Base-by-base conservation (phyloP, 495 filamentous ascomycete species). In the Margaritispora aquatica region DNA sequence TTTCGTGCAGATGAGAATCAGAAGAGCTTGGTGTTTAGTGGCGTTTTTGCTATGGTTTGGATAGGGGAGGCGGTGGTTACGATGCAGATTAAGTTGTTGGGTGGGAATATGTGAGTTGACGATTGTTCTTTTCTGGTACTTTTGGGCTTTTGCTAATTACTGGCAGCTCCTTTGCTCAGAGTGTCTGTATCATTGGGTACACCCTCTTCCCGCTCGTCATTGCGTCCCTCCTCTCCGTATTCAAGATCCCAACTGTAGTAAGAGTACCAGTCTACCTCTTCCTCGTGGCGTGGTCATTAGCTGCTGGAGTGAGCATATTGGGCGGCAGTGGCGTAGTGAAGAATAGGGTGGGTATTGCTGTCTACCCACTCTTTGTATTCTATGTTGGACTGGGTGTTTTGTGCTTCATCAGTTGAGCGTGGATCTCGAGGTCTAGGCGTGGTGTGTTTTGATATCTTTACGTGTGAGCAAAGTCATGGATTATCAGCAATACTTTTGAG, bases 131-230 rank as follows among this genome's bases (percentile, higher is more conserved):
- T 51, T 63, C n/a, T 10, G 10, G 17, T 17, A 26, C 56, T 41
- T 55, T 51, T 55, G 36, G 56, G 22, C 21, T 57, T 49, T 31
- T 47, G 63, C 53, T 44, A 44, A 44, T 44, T 23, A 54, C 20
- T 26, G 26, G 50, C 63, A 97, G 94, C 62, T 96, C 94, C 24
- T 98, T 98, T 73, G 93, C 95, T 76, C 94, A 97, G 73, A 92
- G 89, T 49, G 82, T 98, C 62, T 96, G 90, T 71, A 96, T 98
- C 66, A 98, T 98, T 70, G 94, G 94, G 34, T 98, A 98, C 73
- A 98, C 94, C 1, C 85, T 98, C 55, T 98, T 98, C 76, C 94
- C 94, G n/a, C 80, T 98, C 36, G 95, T 97, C 66, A 88, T 98
- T 66, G 95, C 95, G 7, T 84, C 94, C 13, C 72, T 97, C 38